A percentile compares a stretch with the other conserved stretches of the same genome.
Evolutionary conservation across 208 protist species (phyloP).

Genomic region (Borovskyia barvae): DNA sequence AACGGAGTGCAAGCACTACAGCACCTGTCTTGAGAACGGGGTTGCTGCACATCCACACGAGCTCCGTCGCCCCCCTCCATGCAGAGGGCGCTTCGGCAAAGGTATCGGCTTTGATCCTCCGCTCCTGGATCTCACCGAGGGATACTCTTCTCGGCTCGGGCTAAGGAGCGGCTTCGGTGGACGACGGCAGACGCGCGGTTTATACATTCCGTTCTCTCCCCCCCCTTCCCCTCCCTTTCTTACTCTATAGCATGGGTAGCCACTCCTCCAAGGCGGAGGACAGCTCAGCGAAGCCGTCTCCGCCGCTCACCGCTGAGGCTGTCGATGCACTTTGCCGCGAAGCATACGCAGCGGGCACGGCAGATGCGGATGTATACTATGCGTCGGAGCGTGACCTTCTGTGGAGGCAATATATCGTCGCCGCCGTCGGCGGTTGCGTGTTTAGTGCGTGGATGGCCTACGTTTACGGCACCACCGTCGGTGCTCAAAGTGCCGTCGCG

Average conservation of each 20-base stretch:
- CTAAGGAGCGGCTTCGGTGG: too few species aligned
- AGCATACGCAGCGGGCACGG: constrained; percentile 33
- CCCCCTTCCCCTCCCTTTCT: background rate
- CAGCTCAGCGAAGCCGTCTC: background rate
- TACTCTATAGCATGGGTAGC: constrained; percentile 10
- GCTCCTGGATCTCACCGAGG: too few species aligned
- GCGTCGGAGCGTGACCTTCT: constrained; percentile 29
- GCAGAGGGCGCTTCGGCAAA: too few species aligned
- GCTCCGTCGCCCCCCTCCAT: too few species aligned
- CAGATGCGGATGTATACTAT: constrained; percentile 32
- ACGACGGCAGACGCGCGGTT: too few species aligned
- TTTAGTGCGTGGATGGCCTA: constrained; percentile 32
- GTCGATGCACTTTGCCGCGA: constrained; percentile 37
- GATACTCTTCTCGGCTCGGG: too few species aligned
- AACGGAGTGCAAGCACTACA: too few species aligned
- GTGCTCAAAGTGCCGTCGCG: background rate
- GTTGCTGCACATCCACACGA: too few species aligned
- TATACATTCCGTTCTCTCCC: constrained; percentile 2
- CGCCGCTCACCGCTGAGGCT: constrained; percentile 1
- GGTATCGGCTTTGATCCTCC: too few species aligned
- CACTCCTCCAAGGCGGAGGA: constrained; percentile 5
- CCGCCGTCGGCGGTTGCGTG: constrained; percentile 16
- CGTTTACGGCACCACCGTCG: constrained; percentile 24
- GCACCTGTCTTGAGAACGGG: too few species aligned
- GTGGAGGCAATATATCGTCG: constrained; percentile 18